phyloP scores from a whole-genome alignment of 129 eudicot species.

The Calendula officinalis region DNA sequence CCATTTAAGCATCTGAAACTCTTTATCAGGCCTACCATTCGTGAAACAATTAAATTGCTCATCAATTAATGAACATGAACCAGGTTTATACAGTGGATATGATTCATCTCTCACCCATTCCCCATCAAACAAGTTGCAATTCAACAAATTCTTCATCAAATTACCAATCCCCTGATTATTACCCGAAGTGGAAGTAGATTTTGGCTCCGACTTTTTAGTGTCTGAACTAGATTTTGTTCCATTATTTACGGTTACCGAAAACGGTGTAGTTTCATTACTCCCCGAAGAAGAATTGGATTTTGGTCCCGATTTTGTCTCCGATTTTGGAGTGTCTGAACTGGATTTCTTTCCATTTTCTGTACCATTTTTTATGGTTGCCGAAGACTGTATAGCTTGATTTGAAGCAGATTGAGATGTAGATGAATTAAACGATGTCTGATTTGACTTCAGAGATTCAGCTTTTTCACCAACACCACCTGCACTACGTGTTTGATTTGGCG shows the following conservation, averaged over 20 bases:
- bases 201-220: too few species aligned
- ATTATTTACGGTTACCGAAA: not conserved
- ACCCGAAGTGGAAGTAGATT: not conserved
- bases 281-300: too few species aligned
- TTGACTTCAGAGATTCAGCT: slow-evolving; percentile 1
- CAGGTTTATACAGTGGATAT: slow-evolving; percentile 66
- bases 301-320: not conserved
- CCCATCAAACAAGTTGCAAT: slow-evolving; percentile 72
- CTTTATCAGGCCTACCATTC: slow-evolving; percentile 72
- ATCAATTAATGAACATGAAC: slow-evolving; percentile 72
- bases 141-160: slow-evolving; percentile 28
- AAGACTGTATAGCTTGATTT: slow-evolving; percentile 14
- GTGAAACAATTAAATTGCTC: slow-evolving; percentile 59
- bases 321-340: too few species aligned
- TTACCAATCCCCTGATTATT: slow-evolving; percentile 10
- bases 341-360: not conserved
- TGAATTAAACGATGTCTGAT: slow-evolving; percentile 16
- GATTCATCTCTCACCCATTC: slow-evolving; percentile 73
- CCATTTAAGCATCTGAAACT: slow-evolving; percentile 57
- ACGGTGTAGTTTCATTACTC: too few species aligned
- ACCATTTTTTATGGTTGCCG: slow-evolving; percentile 10
- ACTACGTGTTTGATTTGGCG: not conserved
- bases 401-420: slow-evolving; percentile 18
- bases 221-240: not conserved
- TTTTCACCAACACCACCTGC: slow-evolving; percentile 4